Evolutionary conservation across 208 protist genomes (phyloP).

Genomic region (Leishmania arabica): DNA sequence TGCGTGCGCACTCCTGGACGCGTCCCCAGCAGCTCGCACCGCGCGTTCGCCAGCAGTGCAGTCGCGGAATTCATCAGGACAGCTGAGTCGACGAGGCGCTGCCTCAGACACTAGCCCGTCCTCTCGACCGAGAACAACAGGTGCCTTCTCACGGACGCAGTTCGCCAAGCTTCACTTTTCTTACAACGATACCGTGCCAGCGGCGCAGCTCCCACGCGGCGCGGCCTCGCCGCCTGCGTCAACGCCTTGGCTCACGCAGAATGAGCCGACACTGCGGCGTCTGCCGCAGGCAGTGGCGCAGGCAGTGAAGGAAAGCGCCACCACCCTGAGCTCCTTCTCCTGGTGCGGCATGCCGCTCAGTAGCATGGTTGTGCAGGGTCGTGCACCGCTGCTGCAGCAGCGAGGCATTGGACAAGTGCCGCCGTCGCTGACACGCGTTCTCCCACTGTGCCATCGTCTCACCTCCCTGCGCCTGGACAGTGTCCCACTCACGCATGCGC

Average conservation of each 20-base stretch:
- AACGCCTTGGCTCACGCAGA: conserved; percentile 8
- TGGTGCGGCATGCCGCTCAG: conserved; percentile 41
- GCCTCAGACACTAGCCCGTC: conserved; percentile 5
- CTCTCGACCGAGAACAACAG: conserved; percentile 15
- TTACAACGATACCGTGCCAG: conserved; percentile 6
- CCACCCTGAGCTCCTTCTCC: conserved; percentile 37
- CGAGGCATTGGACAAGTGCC: neutral
- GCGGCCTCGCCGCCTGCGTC: neutral
- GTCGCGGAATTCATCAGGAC: neutral
- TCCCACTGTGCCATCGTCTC: conserved; percentile 43
- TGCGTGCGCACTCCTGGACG: conserved; percentile 29
- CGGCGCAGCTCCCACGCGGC: neutral
- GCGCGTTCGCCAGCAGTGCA: neutral
- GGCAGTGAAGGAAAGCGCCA: conserved; percentile 16
- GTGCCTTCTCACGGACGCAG: conserved; percentile 4
- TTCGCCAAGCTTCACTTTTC: conserved; percentile 23
- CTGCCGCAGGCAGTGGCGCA: conserved; percentile 28
- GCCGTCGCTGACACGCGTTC: conserved; percentile 35
- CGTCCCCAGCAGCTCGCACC: neutral
- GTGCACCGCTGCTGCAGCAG: neutral
- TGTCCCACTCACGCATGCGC: conserved; percentile 34
- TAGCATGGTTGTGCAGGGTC: neutral
- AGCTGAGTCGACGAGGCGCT: neutral
- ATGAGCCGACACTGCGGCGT: conserved; percentile 15
- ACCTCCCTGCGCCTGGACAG: conserved; percentile 42